phyloP scores from a whole-genome alignment of 805 yeast species.

The Maudiozyma serrabonitensis region DNA sequence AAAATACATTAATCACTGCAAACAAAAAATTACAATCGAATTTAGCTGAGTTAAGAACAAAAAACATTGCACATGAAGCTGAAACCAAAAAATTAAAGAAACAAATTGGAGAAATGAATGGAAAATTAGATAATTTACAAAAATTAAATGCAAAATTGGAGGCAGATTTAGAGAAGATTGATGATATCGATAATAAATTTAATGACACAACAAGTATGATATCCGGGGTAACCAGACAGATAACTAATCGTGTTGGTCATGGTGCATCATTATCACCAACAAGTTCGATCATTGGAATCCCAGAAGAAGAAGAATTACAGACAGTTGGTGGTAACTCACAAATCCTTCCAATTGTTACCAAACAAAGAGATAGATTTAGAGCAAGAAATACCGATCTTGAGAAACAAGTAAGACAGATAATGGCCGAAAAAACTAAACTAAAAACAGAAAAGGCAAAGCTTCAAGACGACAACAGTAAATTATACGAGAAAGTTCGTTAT shows the following conservation, averaged over 20 bases:
- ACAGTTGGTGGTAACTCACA: slow-evolving; percentile 31
- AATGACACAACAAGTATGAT: slow-evolving; percentile 54
- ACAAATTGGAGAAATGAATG: slow-evolving; percentile 27
- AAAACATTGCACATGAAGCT: slow-evolving; percentile 38
- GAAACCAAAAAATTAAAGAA: slow-evolving; percentile 35
- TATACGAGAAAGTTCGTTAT: slow-evolving; percentile 70
- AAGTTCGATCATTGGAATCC: slow-evolving; percentile 40
- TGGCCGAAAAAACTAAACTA: slow-evolving; percentile 44
- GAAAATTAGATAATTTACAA: slow-evolving; percentile 35
- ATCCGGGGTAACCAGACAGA: slow-evolving; percentile 43
- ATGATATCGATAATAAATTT: slow-evolving; percentile 33
- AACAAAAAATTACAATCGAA: slow-evolving; percentile 68
- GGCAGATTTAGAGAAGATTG: slow-evolving; percentile 55
- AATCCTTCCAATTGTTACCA: slow-evolving; percentile 77
- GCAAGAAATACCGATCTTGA: slow-evolving; percentile 76
- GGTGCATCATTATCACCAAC: slow-evolving; percentile 40
- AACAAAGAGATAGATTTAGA: slow-evolving; percentile 90
- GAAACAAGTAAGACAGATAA: slow-evolving; percentile 59
- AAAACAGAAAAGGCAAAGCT: slow-evolving; percentile 54
- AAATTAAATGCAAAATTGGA: slow-evolving; percentile 56
- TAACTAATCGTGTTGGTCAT: slow-evolving; percentile 24
- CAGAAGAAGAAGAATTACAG: slow-evolving; percentile 28
- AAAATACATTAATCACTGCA: slow-evolving; percentile 53
- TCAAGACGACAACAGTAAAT: slow-evolving; percentile 64
- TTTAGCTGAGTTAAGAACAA: slow-evolving; percentile 54